Percentiles rank a stretch among this genome's conserved stretches.
These are phyloP conservation scores for Suillus sp. DNA, from an alignment of 768 basidiomycete species.

Conservation along the genomic window DNA sequence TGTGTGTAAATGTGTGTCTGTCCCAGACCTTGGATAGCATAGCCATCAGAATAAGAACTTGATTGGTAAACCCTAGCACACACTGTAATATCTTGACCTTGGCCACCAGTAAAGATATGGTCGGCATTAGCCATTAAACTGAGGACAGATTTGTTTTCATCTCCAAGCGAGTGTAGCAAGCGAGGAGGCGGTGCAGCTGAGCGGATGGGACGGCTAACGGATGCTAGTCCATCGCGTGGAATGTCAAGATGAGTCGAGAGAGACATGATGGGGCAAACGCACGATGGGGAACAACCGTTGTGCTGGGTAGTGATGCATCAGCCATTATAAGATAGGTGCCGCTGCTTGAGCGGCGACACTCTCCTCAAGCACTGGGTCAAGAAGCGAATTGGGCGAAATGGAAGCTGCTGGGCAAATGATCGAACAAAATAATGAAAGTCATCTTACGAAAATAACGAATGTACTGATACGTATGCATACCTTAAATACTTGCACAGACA, in stretches of 20 bases:
- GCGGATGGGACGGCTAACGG: conserved; percentile 58
- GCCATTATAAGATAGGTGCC: not conserved
- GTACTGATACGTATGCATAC: not conserved
- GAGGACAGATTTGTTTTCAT: conserved; percentile 68
- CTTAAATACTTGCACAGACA: not conserved
- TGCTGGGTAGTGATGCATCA: not conserved
- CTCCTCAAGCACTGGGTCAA: not conserved
- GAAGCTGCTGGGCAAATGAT: not conserved
- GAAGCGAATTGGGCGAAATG: not conserved
- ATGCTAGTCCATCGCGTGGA: conserved; percentile 40
- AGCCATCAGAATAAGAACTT: not conserved
- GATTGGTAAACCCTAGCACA: conserved; percentile 47
- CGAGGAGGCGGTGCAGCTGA: conserved; percentile 44
- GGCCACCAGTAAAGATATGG: conserved; percentile 84
- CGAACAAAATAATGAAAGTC: not conserved
- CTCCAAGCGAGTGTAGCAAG: conserved; percentile 70
- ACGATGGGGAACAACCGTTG: conserved; percentile 28
- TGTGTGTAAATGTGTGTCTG: conserved; percentile 66
- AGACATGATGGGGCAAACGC: conserved; percentile 18
- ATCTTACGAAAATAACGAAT: not conserved
- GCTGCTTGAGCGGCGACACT: not conserved
- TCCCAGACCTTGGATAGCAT: conserved; percentile 74
- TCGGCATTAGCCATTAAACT: conserved; percentile 71
- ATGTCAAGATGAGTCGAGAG: not conserved
- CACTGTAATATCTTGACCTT: conserved; percentile 61